Evolutionary conservation across 306 rosid genomes (phyloP).

Genomic region (Pterocarpus macrocarpus): DNA sequence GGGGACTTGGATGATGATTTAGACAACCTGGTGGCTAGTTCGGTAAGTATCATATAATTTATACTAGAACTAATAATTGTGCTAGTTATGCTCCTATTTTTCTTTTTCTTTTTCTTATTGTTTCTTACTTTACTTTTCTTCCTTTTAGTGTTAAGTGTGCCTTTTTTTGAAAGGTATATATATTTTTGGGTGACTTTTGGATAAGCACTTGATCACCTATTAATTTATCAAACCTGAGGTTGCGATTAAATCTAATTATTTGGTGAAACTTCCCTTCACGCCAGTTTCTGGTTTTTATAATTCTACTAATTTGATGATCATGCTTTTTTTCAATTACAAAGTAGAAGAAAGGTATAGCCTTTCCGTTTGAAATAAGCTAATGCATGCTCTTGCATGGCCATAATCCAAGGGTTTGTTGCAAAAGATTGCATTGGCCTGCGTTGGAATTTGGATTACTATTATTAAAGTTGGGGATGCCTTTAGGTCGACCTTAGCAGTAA

Average conservation of each 20-base stretch:
- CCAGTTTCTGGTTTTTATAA: neutral
- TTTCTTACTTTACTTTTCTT: neutral
- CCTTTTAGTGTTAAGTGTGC: conserved; percentile 1
- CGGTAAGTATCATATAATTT: conserved; percentile 58
- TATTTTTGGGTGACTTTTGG: neutral
- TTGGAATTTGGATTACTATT: conserved; percentile 17
- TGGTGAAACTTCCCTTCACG: neutral
- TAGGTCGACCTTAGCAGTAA: neutral
- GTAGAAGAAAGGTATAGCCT: no score
- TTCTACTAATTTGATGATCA: neutral
- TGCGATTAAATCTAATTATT: conserved; percentile 9
- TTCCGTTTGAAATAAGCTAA: no score
- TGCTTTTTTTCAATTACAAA: no score
- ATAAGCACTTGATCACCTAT: neutral
- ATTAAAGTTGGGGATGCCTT: neutral
- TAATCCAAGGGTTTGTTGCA: neutral
- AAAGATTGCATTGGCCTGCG: neutral
- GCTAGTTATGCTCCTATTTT: neutral
- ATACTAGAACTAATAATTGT: conserved; percentile 12
- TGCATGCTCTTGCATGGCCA: neutral
- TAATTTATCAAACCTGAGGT: neutral
- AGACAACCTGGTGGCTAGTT: conserved; percentile 63
- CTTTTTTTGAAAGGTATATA: neutral
- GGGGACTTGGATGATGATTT: conserved; percentile 63
- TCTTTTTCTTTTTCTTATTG: conserved; percentile 23